A percentile compares a stretch with the other conserved stretches of the same genome.
Evolutionary conservation across 2,329 filamentous ascomycete genomes (phyloP).

Genomic region (Nannizziopsis arthrosporioides): DNA sequence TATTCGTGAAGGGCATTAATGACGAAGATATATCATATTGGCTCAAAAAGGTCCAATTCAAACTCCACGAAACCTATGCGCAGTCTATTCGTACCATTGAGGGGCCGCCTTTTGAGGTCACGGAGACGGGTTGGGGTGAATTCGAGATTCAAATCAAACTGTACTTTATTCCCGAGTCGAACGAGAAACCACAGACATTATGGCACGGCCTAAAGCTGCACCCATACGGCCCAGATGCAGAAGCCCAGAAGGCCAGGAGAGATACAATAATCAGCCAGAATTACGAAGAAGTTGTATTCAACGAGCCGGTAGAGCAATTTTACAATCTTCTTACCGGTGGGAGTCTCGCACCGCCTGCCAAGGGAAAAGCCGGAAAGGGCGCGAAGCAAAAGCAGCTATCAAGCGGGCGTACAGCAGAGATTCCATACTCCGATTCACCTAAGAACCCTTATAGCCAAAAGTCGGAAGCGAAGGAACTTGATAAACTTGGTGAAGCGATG

Average conservation of each 20-base stretch:
- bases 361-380: constrained; percentile 49
- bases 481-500: constrained; percentile 51
- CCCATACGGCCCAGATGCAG: constrained; percentile 68
- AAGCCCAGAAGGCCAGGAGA: constrained; percentile 55
- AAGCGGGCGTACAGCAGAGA: constrained; percentile 59
- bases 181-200: constrained; percentile 89
- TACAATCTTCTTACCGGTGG: constrained; percentile 75
- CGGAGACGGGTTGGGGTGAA: constrained; percentile 94
- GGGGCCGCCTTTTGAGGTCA: constrained; percentile 67
- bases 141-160: constrained; percentile 94
- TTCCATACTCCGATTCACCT: constrained; percentile 55
- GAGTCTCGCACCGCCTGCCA: constrained; percentile 38
- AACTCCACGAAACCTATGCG: constrained; percentile 91
- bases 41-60: constrained; percentile 95
- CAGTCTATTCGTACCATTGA: constrained; percentile 82
- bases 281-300: constrained; percentile 93
- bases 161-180: constrained; percentile 77
- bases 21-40: constrained; percentile 88
- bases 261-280: constrained; percentile 63
- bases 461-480: constrained; percentile 56
- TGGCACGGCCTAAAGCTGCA: constrained; percentile 88
- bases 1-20: constrained; percentile 84
- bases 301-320: constrained; percentile 87
- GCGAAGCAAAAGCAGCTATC: constrained; percentile 30
- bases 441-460: constrained; percentile 63